Evolutionary conservation across 768 basidiomycete species (phyloP), one percentile per base, ranked within the genome.

Genomic region (Suillus occidentalis): DNA sequence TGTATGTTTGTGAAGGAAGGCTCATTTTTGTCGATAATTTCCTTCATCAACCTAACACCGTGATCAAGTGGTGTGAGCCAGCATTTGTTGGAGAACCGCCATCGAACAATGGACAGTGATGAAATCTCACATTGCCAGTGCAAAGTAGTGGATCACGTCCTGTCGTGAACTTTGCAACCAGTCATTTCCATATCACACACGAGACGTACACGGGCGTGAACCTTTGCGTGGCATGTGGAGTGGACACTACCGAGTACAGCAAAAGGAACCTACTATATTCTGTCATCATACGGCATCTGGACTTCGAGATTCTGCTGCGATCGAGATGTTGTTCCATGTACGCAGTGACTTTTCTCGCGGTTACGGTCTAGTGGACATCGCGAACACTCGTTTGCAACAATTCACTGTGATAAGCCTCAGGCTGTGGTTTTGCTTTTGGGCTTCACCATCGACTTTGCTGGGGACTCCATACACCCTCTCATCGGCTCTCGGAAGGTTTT

Each of bases 401-500:
- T n/a, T n/a, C 20, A 10, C 43, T 43, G 18, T n/a, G 9, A 45
- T 45, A 42, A 42, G 0, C 6, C 16, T 36, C 34, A 36, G 34
- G 34, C 34, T 37, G 42, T 42, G 6, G 2, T 6, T 45, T n/a
- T 45, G 4, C 20, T 45, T 43, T 9, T 7, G 8, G 42, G 18
- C 42, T 42, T 43, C 42, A 43, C 42, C 14, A 25, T 34, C 60
- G 25, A 20, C 42, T 67, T 67, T 59, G 39, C 67, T 8, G 57
- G 79, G 65, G 79, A 76, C 42, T 20, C 16, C 6, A 20, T 72
- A 79, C 22, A 79, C 87, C 76, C 77, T 85, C 34, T 25, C 0
- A 86, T 90, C 0, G 71, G 75, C n/a, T 94, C 94, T 69, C 93
- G 0, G 88, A 93, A 9, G 92, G 91, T 31, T 95, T 95, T 80